A percentile compares a stretch with the other conserved stretches of the same genome.
phyloP scores from a whole-genome alignment of 352 stramenopile species.

The Aphanomyces invadans region DNA sequence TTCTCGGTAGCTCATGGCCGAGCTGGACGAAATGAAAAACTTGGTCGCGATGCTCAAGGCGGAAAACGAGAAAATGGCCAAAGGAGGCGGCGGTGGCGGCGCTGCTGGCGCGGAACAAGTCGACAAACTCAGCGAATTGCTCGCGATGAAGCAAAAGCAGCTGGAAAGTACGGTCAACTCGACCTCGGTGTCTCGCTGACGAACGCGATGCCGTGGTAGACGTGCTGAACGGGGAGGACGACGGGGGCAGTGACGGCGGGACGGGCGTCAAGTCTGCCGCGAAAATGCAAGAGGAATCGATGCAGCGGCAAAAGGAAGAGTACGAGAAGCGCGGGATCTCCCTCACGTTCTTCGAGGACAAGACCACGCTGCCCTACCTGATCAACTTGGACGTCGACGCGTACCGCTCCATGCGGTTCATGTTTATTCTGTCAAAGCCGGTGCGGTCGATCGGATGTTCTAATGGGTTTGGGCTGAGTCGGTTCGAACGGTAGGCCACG shows the following conservation, averaged over 20 bases:
- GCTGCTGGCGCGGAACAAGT: conserved; percentile 30
- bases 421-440: conserved; percentile 82
- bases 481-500: too few species aligned
- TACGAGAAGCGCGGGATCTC: conserved; percentile 87
- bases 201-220: not conserved
- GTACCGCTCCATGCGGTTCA: conserved; percentile 88
- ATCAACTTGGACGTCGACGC: conserved; percentile 92
- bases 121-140: conserved; percentile 53
- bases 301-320: conserved; percentile 83
- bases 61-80: conserved; percentile 74
- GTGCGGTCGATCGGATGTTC: conserved; percentile 29
- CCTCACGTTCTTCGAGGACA: conserved; percentile 83
- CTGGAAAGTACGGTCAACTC: conserved; percentile 34
- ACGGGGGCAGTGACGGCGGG: conserved; percentile 28
- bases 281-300: conserved; percentile 71
- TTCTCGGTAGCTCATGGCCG: conserved; percentile 70
- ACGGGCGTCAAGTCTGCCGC: conserved; percentile 30
- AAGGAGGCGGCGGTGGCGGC: conserved; percentile 33
- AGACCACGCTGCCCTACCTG: conserved; percentile 79
- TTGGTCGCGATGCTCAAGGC: conserved; percentile 74
- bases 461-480: too few species aligned
- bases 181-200: not conserved
- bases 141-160: conserved; percentile 64
- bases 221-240: conserved; percentile 47
- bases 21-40: conserved; percentile 91